These are phyloP conservation scores for Solanum chacoense DNA, from an alignment of 305 asterid species.

Conservation along the genomic window DNA sequence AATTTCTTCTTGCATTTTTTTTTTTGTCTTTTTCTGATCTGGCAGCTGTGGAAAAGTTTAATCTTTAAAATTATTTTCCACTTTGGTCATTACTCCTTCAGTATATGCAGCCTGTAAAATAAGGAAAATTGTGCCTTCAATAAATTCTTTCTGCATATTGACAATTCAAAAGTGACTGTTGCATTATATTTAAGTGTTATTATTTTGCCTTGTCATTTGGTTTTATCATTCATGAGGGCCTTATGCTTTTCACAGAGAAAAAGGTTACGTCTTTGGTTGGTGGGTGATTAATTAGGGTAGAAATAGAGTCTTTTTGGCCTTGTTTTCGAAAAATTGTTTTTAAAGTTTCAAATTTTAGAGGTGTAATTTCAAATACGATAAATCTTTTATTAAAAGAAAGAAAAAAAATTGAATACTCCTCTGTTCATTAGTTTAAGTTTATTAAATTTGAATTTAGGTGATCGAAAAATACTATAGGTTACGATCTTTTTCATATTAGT, in stretches of 20 bases:
- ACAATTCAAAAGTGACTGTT: conserved; percentile 1
- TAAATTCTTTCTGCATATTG: conserved; percentile 12
- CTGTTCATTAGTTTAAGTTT: background rate
- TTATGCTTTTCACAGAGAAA: background rate
- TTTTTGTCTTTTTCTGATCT: background rate
- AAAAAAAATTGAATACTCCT: too few species aligned
- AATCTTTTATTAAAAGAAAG: too few species aligned
- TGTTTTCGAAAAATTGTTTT: background rate
- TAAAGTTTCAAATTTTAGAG: background rate
- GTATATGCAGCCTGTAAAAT: background rate
- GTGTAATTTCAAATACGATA: too few species aligned
- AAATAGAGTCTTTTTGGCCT: background rate
- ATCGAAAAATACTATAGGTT: background rate
- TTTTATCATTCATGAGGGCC: background rate
- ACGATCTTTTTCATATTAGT: background rate
- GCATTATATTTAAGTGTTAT: too few species aligned
- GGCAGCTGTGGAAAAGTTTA: background rate
- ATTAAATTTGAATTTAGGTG: background rate
- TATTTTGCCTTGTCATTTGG: background rate
- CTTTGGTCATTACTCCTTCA: background rate
- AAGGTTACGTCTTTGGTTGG: background rate
- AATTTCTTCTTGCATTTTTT: background rate
- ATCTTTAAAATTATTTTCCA: background rate
- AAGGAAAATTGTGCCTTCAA: conserved; percentile 10
- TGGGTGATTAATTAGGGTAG: conserved; percentile 1